These are phyloP conservation scores for Fusarium chuoi DNA, from an alignment of 2,329 filamentous ascomycete genomes.

Conservation along the genomic window DNA sequence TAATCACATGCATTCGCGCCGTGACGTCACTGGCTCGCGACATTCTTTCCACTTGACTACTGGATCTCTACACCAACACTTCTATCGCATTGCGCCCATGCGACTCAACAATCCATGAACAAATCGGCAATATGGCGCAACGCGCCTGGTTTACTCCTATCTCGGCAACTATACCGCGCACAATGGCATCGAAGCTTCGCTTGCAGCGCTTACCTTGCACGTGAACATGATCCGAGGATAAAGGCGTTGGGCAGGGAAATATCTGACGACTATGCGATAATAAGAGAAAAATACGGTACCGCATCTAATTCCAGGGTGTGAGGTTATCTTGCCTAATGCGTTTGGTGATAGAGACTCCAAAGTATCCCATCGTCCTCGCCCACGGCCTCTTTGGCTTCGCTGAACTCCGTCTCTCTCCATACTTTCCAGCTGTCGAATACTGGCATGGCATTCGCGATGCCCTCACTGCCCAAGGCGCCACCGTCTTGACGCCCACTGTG, in stretches of 20 bases:
- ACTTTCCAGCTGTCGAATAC: conserved; percentile 68
- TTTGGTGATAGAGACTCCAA: conserved; percentile 60
- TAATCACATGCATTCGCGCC: not conserved
- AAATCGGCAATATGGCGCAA: conserved; percentile 31
- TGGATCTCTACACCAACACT: not conserved
- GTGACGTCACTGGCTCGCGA: conserved; percentile 37
- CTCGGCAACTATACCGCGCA: not conserved
- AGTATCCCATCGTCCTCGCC: conserved; percentile 71
- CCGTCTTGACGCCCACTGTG: conserved; percentile 70
- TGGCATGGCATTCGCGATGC: conserved; percentile 73
- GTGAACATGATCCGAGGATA: conserved; percentile 52
- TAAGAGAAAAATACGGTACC: conserved; percentile 58
- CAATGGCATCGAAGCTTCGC: conserved; percentile 32
- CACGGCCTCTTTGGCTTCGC: conserved; percentile 74
- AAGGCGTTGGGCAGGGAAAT: conserved; percentile 55
- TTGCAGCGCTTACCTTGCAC: conserved; percentile 8
- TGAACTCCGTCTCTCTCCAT: conserved; percentile 62
- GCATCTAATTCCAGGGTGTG: not conserved
- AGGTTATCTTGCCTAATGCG: not conserved
- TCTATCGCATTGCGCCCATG: conserved; percentile 1
- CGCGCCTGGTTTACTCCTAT: not conserved
- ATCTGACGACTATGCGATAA: conserved; percentile 57
- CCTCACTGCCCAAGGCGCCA: conserved; percentile 61
- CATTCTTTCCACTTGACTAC: not conserved
- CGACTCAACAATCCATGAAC: conserved; percentile 34